A percentile compares a stretch with the other conserved stretches of the same genome.
phyloP scores from a whole-genome alignment of 1,139 yeast species.

The Suhomyces wounanorum region DNA sequence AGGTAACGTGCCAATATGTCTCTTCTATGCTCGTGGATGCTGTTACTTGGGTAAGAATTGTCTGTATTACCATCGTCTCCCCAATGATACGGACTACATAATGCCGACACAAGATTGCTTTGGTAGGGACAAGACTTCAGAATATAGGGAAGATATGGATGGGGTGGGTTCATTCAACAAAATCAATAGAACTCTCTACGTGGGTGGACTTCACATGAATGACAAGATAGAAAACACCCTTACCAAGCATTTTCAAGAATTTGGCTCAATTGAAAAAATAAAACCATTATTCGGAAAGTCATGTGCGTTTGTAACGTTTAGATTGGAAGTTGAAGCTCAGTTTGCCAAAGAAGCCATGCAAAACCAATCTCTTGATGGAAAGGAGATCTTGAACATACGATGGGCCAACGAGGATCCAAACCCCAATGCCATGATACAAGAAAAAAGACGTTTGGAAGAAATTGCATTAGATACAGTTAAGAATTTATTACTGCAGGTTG shows the following conservation, averaged over 20 bases:
- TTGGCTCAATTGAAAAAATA: constrained; percentile 76
- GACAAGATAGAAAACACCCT: constrained; percentile 32
- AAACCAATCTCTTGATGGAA: constrained; percentile 65
- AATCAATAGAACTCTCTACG: constrained; percentile 71
- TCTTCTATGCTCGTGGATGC: constrained; percentile 87
- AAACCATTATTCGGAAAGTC: constrained; percentile 63
- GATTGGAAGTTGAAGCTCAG: constrained; percentile 74
- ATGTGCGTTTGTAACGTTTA: constrained; percentile 79
- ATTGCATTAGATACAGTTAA: constrained; percentile 37
- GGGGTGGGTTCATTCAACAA: constrained; percentile 86
- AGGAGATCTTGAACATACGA: constrained; percentile 67
- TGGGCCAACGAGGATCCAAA: constrained; percentile 95
- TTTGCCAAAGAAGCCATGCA: constrained; percentile 95
- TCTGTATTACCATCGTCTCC: constrained; percentile 75
- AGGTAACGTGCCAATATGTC: constrained; percentile 55
- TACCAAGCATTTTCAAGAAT: constrained; percentile 61
- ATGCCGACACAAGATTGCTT: constrained; percentile 82
- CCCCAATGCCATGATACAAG: constrained; percentile 61
- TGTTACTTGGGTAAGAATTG: constrained; percentile 80
- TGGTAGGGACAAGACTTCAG: constrained; percentile 85
- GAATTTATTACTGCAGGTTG: constrained; percentile 24
- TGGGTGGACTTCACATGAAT: constrained; percentile 61
- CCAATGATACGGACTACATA: constrained; percentile 48
- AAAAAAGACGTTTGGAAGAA: constrained; percentile 42
- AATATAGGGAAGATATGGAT: constrained; percentile 89